Base-by-base conservation (phyloP, 2,329 filamentous ascomycete species). In the Aaosphaeria arxii region DNA sequence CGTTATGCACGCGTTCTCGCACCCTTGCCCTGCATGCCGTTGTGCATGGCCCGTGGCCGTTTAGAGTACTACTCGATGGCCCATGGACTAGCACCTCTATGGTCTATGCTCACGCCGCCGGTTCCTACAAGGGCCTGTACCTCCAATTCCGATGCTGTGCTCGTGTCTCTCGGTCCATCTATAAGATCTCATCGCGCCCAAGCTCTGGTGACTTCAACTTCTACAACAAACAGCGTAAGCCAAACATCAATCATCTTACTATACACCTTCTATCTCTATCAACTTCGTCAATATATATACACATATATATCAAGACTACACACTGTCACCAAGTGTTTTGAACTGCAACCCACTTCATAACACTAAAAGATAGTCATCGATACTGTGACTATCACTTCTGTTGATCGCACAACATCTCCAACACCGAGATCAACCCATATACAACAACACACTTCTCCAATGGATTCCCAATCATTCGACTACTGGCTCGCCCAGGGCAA, bases 401-500 rank as follows among this genome's bases (percentile, higher is more conserved):
- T 36, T 36, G 44, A 45, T 50, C 44, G 46, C 50, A 45, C 43
- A 40, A 33, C 50, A 45, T 40, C 44, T 44, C 51, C 47, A 42
- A 11, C 28, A 50, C 47, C 53, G 43, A 48, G 40, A 40, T 35
- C 32, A 29, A 30, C n/a, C 33, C 33, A 9, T 9, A 9, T n/a
- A 36, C n/a, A 9, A 36, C 33, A 9, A 7, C 40, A 49, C 17
- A 47, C 41, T 40, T 31, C 11, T 38, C 47, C 39, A 53, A 71
- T 71, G 68, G 67, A 70, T 45, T 61, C 66, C 7, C 65, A 69
- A 49, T 61, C 61, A 28, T 68, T 63, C 43, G 61, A 69, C 38
- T 69, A 69, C 45, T 71, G 67, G 67, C 54, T 67, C 52, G 58
- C 58, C n/a, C 67, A 69, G 49, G 58, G 59, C 46, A 61, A 59